A percentile compares a stretch with the other conserved stretches of the same genome.
Evolutionary conservation across 768 basidiomycete species (phyloP).

Genomic region (Gloeopeniophorella convolvens): DNA sequence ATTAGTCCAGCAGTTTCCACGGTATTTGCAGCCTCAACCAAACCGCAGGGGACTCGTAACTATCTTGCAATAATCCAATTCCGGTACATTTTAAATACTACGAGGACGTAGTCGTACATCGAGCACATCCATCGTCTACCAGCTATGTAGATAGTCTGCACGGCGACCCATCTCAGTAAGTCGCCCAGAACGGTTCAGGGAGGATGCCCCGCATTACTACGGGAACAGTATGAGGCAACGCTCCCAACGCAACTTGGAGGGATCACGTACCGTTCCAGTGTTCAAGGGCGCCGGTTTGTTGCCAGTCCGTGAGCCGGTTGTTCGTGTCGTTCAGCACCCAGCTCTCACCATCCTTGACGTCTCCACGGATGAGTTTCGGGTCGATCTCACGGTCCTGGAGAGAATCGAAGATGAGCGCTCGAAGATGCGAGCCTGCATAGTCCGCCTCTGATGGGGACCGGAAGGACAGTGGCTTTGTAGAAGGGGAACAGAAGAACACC

Average conservation of each 20-base stretch:
- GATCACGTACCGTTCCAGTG: slow-evolving; percentile 70
- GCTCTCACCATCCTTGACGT: slow-evolving; percentile 34
- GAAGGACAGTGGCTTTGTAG: slow-evolving; percentile 49
- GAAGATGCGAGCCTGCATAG: slow-evolving; percentile 62
- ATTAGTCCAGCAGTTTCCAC: no score
- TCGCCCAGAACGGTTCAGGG: slow-evolving; percentile 70
- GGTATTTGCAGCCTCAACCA: no score
- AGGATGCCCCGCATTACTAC: slow-evolving; percentile 77
- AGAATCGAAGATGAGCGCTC: slow-evolving; percentile 49
- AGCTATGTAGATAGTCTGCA: neutral
- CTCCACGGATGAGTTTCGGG: slow-evolving; percentile 16
- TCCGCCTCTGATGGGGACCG: slow-evolving; percentile 48
- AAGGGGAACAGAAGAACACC: slow-evolving; percentile 80
- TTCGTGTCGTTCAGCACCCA: slow-evolving; percentile 56
- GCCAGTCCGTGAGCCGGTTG: slow-evolving; percentile 61
- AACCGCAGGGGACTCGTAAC: no score
- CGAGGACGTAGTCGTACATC: neutral
- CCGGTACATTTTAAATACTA: neutral
- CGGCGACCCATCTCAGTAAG: slow-evolving; percentile 40
- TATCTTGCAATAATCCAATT: no score
- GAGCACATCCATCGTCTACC: slow-evolving; percentile 8
- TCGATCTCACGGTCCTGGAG: slow-evolving; percentile 29
- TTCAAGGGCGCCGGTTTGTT: slow-evolving; percentile 52
- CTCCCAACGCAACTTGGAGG: neutral
- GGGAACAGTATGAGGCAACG: neutral